Evolutionary conservation across 768 basidiomycete genomes (phyloP).

Genomic region (Amanita thiersii): DNA sequence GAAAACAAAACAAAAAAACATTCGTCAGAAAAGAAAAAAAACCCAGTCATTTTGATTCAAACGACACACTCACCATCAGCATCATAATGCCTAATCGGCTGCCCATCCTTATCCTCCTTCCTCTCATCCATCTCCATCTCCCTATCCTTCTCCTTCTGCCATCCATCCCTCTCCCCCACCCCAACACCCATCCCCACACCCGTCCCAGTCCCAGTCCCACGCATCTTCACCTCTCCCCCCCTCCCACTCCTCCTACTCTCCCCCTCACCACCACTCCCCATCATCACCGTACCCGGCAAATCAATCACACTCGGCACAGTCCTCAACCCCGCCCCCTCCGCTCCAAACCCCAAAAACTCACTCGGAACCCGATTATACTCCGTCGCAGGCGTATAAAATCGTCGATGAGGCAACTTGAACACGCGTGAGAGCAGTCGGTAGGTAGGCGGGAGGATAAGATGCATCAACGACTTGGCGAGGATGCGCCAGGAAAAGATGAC

Average conservation of each 20-base stretch:
- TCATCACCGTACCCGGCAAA: constrained; percentile 41
- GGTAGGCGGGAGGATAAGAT: constrained; percentile 70
- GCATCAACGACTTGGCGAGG: constrained; percentile 69
- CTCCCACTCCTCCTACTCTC: constrained; percentile 20
- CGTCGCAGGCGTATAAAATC: constrained; percentile 88
- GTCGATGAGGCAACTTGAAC: constrained; percentile 69
- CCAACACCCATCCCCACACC: constrained; percentile 9
- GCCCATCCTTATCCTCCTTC: constrained; percentile 24
- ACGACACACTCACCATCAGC: constrained; percentile 60
- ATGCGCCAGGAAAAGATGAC: constrained; percentile 86
- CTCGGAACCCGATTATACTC: constrained; percentile 70
- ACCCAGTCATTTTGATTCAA: constrained; percentile 7
- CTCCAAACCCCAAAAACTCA: constrained; percentile 36
- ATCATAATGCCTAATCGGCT: constrained; percentile 65
- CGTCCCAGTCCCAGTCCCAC: constrained; percentile 17
- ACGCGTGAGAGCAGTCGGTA: constrained; percentile 69
- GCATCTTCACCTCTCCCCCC: constrained; percentile 61
- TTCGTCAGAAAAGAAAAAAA: constrained; percentile 3
- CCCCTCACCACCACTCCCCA: constrained; percentile 28
- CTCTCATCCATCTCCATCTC: constrained; percentile 16
- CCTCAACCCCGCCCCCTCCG: constrained; percentile 33
- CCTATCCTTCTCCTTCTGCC: constrained; percentile 17
- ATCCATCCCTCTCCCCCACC: constrained; percentile 15
- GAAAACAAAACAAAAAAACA: background rate
- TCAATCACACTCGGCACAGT: constrained; percentile 86